Percentiles rank a stretch among this genome's conserved stretches.
Conservation (phyloP, 805 yeast genomes). For the Aciculoconidium aculeatum region DNA sequence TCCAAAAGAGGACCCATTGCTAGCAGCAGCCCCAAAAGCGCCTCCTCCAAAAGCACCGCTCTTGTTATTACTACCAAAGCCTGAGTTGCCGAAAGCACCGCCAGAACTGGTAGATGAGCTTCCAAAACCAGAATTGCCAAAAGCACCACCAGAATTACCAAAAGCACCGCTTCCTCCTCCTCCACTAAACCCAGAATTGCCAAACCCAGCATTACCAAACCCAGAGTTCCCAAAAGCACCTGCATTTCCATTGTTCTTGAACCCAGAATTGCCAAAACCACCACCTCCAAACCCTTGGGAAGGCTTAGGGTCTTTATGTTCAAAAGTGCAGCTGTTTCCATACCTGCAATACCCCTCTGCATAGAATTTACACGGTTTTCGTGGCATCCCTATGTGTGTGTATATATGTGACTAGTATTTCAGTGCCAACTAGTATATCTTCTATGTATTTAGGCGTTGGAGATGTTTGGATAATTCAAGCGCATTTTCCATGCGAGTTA, state of each 20-base stretch:
- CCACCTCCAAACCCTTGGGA: constrained; percentile 1
- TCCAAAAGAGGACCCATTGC: constrained; percentile 2
- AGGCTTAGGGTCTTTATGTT: constrained; percentile 4
- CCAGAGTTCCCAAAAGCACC: constrained; percentile 4
- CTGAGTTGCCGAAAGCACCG: constrained; percentile 1
- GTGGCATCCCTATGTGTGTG: too few species aligned
- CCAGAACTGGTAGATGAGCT: constrained; percentile 1
- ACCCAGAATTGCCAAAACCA: constrained; percentile 2
- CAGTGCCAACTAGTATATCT: too few species aligned
- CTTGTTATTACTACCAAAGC: constrained; percentile 1
- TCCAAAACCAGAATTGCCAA: constrained; percentile 14
- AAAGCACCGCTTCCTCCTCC: constrained; percentile 7
- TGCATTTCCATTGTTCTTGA: constrained; percentile 1
- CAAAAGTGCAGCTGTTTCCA: constrained; percentile 7
- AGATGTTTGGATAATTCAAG: too few species aligned
- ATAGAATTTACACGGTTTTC: constrained; percentile 7
- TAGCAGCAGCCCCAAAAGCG: constrained; percentile 5
- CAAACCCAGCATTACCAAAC: constrained; percentile 4
- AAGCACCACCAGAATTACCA: constrained; percentile 11
- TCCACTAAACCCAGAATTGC: constrained; percentile 16
- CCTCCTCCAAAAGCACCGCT: constrained; percentile 2
- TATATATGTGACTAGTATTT: too few species aligned
- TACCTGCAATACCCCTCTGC: constrained; percentile 9
- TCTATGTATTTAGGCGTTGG: too few species aligned
- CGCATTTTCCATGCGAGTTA: too few species aligned